These are phyloP conservation scores for Cyathus striatus DNA, from an alignment of 768 basidiomycete species.

Conservation along the genomic window DNA sequence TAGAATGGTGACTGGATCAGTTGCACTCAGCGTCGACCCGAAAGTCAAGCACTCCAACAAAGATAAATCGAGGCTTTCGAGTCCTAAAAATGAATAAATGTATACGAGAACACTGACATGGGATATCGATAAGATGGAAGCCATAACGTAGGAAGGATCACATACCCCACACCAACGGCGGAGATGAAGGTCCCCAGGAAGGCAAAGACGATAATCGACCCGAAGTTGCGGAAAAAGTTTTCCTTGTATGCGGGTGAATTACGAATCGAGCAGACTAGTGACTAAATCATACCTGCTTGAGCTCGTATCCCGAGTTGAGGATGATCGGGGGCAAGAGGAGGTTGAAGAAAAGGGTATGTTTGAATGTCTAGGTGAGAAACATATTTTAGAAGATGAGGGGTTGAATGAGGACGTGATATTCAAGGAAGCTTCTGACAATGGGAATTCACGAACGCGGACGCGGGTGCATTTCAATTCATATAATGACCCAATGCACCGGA, in stretches of 20 bases:
- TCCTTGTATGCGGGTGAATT: conserved; percentile 45
- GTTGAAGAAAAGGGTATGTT: conserved; percentile 97
- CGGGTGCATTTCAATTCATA: too few relatives aligned
- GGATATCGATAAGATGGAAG: conserved; percentile 35
- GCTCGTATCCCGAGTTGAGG: conserved; percentile 94
- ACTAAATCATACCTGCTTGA: conserved; percentile 76
- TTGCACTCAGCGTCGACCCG: conserved; percentile 94
- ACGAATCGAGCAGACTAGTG: neutral
- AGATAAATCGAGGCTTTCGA: conserved; percentile 82
- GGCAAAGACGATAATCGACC: conserved; percentile 90
- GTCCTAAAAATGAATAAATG: conserved; percentile 88
- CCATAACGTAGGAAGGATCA: conserved; percentile 10
- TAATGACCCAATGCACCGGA: too few relatives aligned
- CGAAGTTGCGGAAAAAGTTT: conserved; percentile 98
- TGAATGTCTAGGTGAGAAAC: conserved; percentile 71
- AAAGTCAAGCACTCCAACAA: conserved; percentile 94
- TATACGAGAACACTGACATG: conserved; percentile 83
- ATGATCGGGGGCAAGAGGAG: conserved; percentile 97
- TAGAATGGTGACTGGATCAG: conserved; percentile 96
- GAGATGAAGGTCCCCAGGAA: conserved; percentile 96
- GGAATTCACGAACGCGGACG: too few relatives aligned
- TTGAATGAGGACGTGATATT: neutral
- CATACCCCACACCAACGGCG: conserved; percentile 92
- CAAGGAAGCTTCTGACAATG: neutral
- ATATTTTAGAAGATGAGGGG: too few relatives aligned